Evolutionary conservation across 257 asterid species (phyloP), one percentile per base, ranked within the genome.

Genomic region (Solanum infundibuliforme): DNA sequence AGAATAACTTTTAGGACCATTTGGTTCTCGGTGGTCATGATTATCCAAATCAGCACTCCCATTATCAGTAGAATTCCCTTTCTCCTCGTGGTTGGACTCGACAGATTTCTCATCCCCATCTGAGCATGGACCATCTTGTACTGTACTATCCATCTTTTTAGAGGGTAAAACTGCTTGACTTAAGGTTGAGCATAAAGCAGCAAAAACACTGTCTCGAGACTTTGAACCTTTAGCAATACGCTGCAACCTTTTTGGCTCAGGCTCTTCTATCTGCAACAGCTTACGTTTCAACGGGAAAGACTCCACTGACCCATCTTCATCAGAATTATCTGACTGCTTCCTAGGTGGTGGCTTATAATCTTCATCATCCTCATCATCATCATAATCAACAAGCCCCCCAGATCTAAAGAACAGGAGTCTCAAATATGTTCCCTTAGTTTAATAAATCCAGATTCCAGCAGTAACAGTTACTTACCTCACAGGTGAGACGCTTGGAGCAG

Each of bases 371-470:
- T 97, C 99, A 87, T 97, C 99, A 41, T 97, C 99, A 16, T 94
- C 99, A 86, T 97, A 97, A 89, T 97, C 99, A 84, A 97, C 99
- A 74, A 97, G 98, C 74, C 98, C 98, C 84, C 96, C 96, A 84
- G 98, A 87, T 94, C 99, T 97, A 88, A 87, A 90, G 84, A 81
- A 71, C 46, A 83, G 74, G 66, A 86, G 48, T 34, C 81, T 84
- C n/a, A 13, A 60, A 74, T 84, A 41, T 86, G 68, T 76, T 36
- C 55, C 52, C 85, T 83, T 62, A 16, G 58, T 60, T 60, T 60
- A 18, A 72, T 23, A 41, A 48, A 25, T 14, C 25, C 83, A 82
- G 13, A 69, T 65, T 81, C 73, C 39, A 72, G 86, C 66, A 66
- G 18, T 60, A 83, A 83, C 46, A 85, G 20, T 23, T 73, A 68